Base-by-base conservation (phyloP, 2,329 filamentous ascomycete genomes). In the Stachybotrys chartarum region DNA sequence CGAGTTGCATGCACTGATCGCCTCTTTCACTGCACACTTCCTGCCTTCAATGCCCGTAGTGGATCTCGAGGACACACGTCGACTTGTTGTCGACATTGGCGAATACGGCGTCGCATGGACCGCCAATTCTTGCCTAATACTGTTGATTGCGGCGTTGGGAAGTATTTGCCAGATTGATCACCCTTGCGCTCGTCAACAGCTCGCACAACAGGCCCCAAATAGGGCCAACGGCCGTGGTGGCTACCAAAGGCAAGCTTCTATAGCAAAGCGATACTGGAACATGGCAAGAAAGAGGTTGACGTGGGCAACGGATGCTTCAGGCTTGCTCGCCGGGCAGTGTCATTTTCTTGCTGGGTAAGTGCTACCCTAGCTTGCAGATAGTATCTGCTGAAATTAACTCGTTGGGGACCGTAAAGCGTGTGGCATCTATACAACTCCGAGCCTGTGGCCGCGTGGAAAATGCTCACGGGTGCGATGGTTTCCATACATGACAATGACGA, bases 301-400 rank as follows among this genome's bases (percentile, higher is more conserved):
- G 5, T 55, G 54, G 54, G 54, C 54, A 32, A 24, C 31, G 4
- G 30, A 8, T 47, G 42, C 14, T 17, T 18, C 7, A 32, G 54
- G 54, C 6, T 17, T 46, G 5, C 3, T 52, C 4, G 42, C 48
- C 14, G 54, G 48, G 5, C 54, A 55, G 35, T 55, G 54, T 30
- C 54, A 55, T 10, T 52, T 55, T n/a, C 54, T 55, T n/a, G 54
- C 54, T 16, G 49, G 54, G 54, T 55, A 52, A 30, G 53, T 47
- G 2, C 10, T 17, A 10, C 4, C 7, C n/a, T 54, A n/a, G 11
- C 17, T 24, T 6, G 17, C 24, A 49, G 16, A 24, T 39, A 12
- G 16, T 30, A 14, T 7, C 30, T 14, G 48, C 7, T 35, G 16
- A 35, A 7, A 16, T n/a, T 47, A 11, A 46, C 11, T 49, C 16